phyloP scores from a whole-genome alignment of 2,329 filamentous ascomycete genomes.

The Penicillium verrucosum region DNA sequence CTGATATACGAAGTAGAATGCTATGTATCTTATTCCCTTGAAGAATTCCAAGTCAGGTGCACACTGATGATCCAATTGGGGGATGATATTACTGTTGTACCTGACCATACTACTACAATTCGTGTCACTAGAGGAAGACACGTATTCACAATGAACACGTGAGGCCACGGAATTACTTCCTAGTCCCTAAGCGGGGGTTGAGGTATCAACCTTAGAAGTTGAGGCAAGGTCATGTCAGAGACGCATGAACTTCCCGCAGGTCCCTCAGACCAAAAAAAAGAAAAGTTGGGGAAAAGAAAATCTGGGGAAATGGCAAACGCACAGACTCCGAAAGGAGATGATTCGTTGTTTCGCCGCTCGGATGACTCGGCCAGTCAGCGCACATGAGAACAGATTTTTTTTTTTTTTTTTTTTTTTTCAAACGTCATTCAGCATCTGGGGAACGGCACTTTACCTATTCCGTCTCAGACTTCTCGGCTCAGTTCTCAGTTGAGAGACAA shows the following conservation, averaged over 20 bases:
- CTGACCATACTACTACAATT: neutral
- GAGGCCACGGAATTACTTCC: neutral
- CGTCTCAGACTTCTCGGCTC: neutral
- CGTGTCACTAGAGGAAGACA: neutral
- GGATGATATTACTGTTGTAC: neutral
- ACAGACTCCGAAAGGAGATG: neutral
- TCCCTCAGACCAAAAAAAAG: neutral
- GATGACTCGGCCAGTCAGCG: conserved; percentile 21
- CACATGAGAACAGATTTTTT: neutral
- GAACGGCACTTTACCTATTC: conserved; percentile 11
- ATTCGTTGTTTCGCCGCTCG: conserved; percentile 19
- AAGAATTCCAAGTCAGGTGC: neutral
- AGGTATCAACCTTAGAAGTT: no score
- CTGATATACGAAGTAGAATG: neutral
- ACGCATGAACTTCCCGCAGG: neutral
- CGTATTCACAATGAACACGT: neutral
- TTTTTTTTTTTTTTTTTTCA: neutral
- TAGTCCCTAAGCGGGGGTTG: neutral
- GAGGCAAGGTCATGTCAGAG: neutral
- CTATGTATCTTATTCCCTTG: neutral
- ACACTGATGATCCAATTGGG: conserved; percentile 1
- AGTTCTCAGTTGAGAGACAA: neutral
- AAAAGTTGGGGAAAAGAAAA: conserved; percentile 24
- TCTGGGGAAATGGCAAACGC: conserved; percentile 22
- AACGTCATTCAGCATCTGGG: conserved; percentile 12